Evolutionary conservation across 176 grass and related monocot species (phyloP), one percentile per base, ranked within the genome.

Genomic region (Metroxylon sagu): DNA sequence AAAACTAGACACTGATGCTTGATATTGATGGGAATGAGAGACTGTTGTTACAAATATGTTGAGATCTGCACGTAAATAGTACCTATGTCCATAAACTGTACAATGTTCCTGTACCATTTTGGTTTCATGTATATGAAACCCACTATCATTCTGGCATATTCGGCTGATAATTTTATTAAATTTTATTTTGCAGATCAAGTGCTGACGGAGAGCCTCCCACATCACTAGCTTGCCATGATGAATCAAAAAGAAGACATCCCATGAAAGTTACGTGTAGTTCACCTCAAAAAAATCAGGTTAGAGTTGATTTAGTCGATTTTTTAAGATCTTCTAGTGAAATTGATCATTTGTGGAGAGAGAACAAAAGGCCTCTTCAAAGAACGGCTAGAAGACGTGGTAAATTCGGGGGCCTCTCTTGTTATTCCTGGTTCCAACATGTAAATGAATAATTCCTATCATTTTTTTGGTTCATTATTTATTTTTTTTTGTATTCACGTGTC

Each of bases 291-390:
- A 57, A 72, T 16, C 68, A 61, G 27, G 35, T 64, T 14, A 82
- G 54, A 59, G 17, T 95, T 52, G 80, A 96, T 76, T 73, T 95
- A 60, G 17, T 85, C 31, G 77, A 85, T 19, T 69, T 83, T 54
- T 74, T 95, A 61, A 82, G 70, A 25, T 49, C 52, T 50, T 43
- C 73, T 56, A 74, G 66, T 55, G 68, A 82, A 48, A 54, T 74
- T 17, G 61, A 90, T 64, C 66, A 49, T 51, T 82, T 65, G 29
- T 85, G 86, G 91, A 66, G 56, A 31, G 80, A 76, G 65, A 69
- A 71, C 71, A 81, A 80, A 82, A 80, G 74, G 74, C 57, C 77
- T 62, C 67, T 72, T 12, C 79, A 84, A 25, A 75, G 91, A 84
- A 82, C 74, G 64, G 60, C 80, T 70, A 86, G 74, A 81, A 82